Base-by-base conservation (phyloP, 2,329 filamentous ascomycete genomes). In the Stagonosporopsis tanaceti region DNA sequence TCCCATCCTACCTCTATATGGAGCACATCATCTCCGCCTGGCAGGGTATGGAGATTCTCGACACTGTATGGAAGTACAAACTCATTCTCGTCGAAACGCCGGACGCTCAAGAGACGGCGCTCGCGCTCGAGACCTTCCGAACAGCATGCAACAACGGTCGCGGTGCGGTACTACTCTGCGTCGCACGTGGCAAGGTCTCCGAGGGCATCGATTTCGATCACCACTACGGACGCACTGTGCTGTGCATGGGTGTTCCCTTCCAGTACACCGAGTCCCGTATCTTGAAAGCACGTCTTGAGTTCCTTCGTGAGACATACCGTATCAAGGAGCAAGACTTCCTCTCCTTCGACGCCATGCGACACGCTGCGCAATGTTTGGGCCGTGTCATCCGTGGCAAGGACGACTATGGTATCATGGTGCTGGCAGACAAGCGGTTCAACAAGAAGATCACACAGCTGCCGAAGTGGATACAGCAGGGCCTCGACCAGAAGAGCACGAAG, bases 121-220 rank as follows among this genome's bases (percentile, higher is more conserved):
- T 99, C 6, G 95, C 95, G 0, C 83, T 99, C 7, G 95, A 99
- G 77, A 98, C 95, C 0, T 99, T 97, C 78, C 90, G 95, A 55
- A 98, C 94, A 8, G 96, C 96, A 2, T 99, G 95, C 77, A 97
- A 93, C 80, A 99, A 99, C 72, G 96, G 95, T 14, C 88, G 96
- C 55, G 95, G 95, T 17, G 96, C 95, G 1, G 89, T 99, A 14
- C 81, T 99, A 2, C 86, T 99, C 5, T 98, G 94, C 74, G 95
- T 99, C 76, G 95, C 95, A 1, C 90, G 95, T 76, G 95, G 95
- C 30, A 99, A 99, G 76, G 96, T 99, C 8, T 95, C 91, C 0
- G 95, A 99, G 76, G 96, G 96, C 45, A 98, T 99, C 66, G 95
- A 99, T 86, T 99, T 99, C 70, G 95, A 99, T 76, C 95, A 99